Conservation (phyloP, 805 yeast genomes). For the Ascoidea tarda region DNA sequence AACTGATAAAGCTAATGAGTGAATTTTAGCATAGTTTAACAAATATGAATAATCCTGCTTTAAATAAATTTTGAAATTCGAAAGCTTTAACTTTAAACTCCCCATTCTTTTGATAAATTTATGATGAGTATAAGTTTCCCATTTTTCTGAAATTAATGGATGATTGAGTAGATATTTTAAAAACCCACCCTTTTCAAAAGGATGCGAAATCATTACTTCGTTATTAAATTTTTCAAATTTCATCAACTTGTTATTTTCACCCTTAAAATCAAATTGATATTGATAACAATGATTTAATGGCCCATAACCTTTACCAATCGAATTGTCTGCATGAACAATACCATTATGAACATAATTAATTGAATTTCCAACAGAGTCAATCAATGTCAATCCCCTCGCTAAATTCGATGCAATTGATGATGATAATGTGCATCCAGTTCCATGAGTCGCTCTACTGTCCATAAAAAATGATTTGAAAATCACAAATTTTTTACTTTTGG, state of each 20-base stretch:
- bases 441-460: slow-evolving; percentile 52
- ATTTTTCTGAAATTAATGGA: slow-evolving; percentile 35
- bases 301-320: slow-evolving; percentile 45
- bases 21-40: slow-evolving; percentile 52
- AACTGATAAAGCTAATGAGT: slow-evolving; percentile 45
- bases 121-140: slow-evolving; percentile 49
- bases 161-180: slow-evolving; percentile 39
- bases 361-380: slow-evolving; percentile 37
- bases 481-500: slow-evolving; percentile 20
- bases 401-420: slow-evolving; percentile 68
- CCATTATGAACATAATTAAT: slow-evolving; percentile 58
- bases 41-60: slow-evolving; percentile 57
- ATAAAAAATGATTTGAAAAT: slow-evolving; percentile 32
- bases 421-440: slow-evolving; percentile 84
- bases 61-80: slow-evolving; percentile 36
- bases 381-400: slow-evolving; percentile 36
- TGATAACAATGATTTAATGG: slow-evolving; percentile 50
- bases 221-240: slow-evolving; percentile 11
- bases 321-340: slow-evolving; percentile 28
- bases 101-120: slow-evolving; percentile 45
- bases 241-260: slow-evolving; percentile 7
- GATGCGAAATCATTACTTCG: slow-evolving; percentile 13
- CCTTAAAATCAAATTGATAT: slow-evolving; percentile 13
- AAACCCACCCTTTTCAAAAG: slow-evolving; percentile 22
- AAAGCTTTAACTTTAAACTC: slow-evolving; percentile 30